Evolutionary conservation across 1,284 basidiomycete species (phyloP), one percentile per base, ranked within the genome.

Genomic region (Macrocybe sp.): DNA sequence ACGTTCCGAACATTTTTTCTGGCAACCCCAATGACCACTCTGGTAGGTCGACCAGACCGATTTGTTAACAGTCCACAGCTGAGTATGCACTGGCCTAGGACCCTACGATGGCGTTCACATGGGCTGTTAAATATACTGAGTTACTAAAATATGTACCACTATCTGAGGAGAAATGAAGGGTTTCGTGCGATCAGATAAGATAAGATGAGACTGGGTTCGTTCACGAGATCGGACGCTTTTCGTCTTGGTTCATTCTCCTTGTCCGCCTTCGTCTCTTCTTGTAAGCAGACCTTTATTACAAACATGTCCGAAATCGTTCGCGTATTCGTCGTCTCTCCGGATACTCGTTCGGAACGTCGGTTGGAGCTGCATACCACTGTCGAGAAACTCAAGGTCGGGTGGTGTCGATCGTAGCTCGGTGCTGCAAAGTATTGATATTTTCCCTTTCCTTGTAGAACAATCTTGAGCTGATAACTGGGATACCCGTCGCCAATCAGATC

Each of bases 401-500:
- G 22, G 22, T 22, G 22, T 22, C 22, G 22, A 22, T 22, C 22
- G 22, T 22, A 22, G 32, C 22, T n/a, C 34, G 50, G 42, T 32
- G 11, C 46, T 39, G 30, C 44, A 32, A 50, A 30, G 45, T n/a
- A 14, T 29, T 1, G 8, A 29, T 37, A 3, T 22, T 54, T 29
- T 42, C 52, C 41, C 41, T 45, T 37, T 28, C 40, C 39, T 38
- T 30, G 31, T 62, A 96, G 89, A 74, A 73, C 53, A 96, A 92
- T 58, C 80, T 98, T 28, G 91, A 94, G 61, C 76, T 84, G 43
- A 82, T 97, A 60, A 97, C 94, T n/a, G 95, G 95, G 11, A 88
- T 97, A 47, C 82, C 89, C 1, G 74, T 78, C 3, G 70, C 71
- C 47, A 83, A 85, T 54, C 93, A 97, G 60, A 58, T 66, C 0